Base-by-base conservation (phyloP, 1,284 basidiomycete genomes). In the Inonotus obliquus region DNA sequence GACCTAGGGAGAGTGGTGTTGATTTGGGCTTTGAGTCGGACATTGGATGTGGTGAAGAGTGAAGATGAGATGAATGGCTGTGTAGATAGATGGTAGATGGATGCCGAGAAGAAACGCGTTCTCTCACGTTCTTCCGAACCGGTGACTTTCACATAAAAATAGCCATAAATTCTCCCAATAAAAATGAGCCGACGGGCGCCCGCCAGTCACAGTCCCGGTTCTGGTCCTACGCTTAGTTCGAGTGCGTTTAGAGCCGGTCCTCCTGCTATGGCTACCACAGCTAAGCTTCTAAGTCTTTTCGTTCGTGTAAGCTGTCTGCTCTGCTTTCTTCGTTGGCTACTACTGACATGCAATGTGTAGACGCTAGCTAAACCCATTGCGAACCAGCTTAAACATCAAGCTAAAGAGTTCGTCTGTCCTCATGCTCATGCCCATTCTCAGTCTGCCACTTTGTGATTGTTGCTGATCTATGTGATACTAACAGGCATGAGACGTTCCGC, bases 311-410 rank as follows among this genome's bases (percentile, higher is more conserved):
- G 85, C n/a, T 76, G 19, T 21, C 37, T 23, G 37, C 17, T 41
- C 41, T 45, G 11, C 53, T 47, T 57, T 61, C 53, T 61, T 39
- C 6, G 10, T 41, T 60, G 47, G 41, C 6, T n/a, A 13, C 49
- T 23, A 39, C 53, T 41, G 23, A n/a, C 4, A 41, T 23, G 45
- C 23, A 17, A 44, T 37, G 37, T 37, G 32, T 32, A 63, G 62
- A 63, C 62, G 14, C n/a, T 93, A 70, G 91, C 92, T 57, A 94
- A 94, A 76, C 92, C 92, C 45, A 92, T 94, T 67, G 87, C 89
- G 48, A 79, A 79, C 57, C 81, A 80, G 54, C 78, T 94, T 61
- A 94, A 89, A 75, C 78, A 80, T 44, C 91, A 93, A 71, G 92
- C 89, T 1, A 86, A 83, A 65, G 82, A 92, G 92, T 93, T 69